Base-by-base conservation (phyloP, 148 eudicot species). In the Rhododendron williamsianum region DNA sequence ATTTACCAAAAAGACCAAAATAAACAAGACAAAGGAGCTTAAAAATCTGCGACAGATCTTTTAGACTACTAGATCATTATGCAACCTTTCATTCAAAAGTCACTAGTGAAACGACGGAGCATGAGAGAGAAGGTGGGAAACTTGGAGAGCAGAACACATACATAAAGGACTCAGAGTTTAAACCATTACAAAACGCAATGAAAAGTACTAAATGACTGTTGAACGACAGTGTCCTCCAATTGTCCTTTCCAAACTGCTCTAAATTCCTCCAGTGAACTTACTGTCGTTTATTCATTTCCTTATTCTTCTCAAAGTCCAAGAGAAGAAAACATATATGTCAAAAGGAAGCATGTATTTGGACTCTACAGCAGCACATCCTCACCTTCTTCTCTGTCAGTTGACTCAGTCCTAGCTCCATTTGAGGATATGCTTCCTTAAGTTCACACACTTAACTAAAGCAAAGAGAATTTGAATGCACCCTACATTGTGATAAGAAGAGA, bases 361-460 rank as follows among this genome's bases (percentile, higher is more conserved):
- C 35, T 69, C 73, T 69, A 27, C 33, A 69, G 73, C 27, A 71
- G 76, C 76, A 30, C 38, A 71, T 30, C 36, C 76, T 71, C 76
- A 71, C 76, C 76, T 30, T 30, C 76, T 71, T 71, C 36, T 63
- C 6, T 30, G 76, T 71, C 76, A 71, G 76, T 71, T 71, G 76
- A 71, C 18, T 69, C 35, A 71, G 38, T 71, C 38, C 19, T 71
- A 71, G 19, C 19, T 71, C 30, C 76, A 27, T 30, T 71, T 1
- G 18, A 71, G 76, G 76, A 71, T 27, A 71, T 71, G 76, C 76
- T 71, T 71, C 76, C 76, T 71, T 71, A 71, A 71, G 76, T 74
- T 74, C 78, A 74, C 45, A 36, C 45, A 74, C 78, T 72, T 74
- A 74, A 35, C 46, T 74, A 35, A 74, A 36, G 78, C 45, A 18